A percentile compares a stretch with the other conserved stretches of the same genome.
These are phyloP conservation scores for Canariomyces notabilis DNA, from an alignment of 2,329 filamentous ascomycete species.

Conservation along the genomic window DNA sequence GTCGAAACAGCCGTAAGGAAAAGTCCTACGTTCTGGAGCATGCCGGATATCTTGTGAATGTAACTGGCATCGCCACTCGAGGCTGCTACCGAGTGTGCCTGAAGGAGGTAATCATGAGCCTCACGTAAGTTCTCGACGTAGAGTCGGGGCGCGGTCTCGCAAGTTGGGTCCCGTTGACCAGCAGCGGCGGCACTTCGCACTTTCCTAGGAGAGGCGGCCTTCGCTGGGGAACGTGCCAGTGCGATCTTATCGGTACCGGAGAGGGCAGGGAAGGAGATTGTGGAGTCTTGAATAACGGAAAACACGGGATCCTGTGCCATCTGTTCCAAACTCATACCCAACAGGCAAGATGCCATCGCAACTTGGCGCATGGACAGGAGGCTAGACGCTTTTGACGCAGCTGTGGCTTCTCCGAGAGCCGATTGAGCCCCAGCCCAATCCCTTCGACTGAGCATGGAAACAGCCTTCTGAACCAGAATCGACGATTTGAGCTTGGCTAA, in stretches of 20 bases:
- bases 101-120: conserved; percentile 61
- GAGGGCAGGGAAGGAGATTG: conserved; percentile 77
- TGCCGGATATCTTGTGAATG: conserved; percentile 58
- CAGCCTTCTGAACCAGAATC: conserved; percentile 39
- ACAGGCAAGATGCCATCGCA: conserved; percentile 61
- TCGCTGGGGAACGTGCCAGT: conserved; percentile 32
- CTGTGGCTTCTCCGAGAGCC: conserved; percentile 48
- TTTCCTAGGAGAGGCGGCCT: conserved; percentile 34
- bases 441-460: conserved; percentile 43
- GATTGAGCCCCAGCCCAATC: conserved; percentile 55
- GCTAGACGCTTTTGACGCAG: conserved; percentile 33
- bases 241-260: conserved; percentile 38
- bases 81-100: conserved; percentile 55
- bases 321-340: conserved; percentile 63
- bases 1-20: conserved; percentile 57
- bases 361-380: conserved; percentile 48
- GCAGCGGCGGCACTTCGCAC: conserved; percentile 21
- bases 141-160: conserved; percentile 29
- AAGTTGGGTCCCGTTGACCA: conserved; percentile 15
- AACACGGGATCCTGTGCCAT: conserved; percentile 79
- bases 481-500: conserved; percentile 35
- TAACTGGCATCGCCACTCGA: conserved; percentile 52
- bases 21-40: conserved; percentile 61
- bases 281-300: conserved; percentile 87
- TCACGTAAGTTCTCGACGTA: conserved; percentile 58